These are phyloP conservation scores for Penicillium fuscoglaucum DNA, from an alignment of 2,329 filamentous ascomycete species.

Conservation along the genomic window DNA sequence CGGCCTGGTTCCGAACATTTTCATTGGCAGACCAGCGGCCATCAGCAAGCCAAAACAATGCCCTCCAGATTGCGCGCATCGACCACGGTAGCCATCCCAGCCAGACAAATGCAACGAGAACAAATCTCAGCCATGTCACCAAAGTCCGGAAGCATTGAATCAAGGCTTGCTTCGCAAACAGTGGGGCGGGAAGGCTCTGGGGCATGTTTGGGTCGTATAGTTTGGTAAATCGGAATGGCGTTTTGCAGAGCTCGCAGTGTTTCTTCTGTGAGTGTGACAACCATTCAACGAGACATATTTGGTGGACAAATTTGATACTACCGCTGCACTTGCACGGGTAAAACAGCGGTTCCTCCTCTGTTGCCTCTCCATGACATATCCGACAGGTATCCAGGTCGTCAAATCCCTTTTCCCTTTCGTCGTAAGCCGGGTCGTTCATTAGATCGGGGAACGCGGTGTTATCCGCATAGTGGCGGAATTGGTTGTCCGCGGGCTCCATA, in stretches of 20 bases:
- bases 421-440: constrained; percentile 59
- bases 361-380: constrained; percentile 90
- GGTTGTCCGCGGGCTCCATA: constrained; percentile 32
- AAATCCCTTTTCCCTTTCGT: constrained; percentile 38
- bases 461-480: constrained; percentile 23
- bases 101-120: constrained; percentile 84
- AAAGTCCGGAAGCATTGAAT: constrained; percentile 71
- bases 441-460: constrained; percentile 46
- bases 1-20: constrained; percentile 19
- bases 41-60: constrained; percentile 92
- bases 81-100: constrained; percentile 82
- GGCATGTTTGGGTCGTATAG: constrained; percentile 96
- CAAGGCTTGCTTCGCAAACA: constrained; percentile 77
- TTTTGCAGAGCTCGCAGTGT: constrained; percentile 99
- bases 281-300: constrained; percentile 98
- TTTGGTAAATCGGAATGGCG: constrained; percentile 96
- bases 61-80: constrained; percentile 89
- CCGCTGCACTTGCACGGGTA: constrained; percentile 99
- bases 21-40: constrained; percentile 58
- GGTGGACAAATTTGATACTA: constrained; percentile 97
- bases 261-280: constrained; percentile 98
- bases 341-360: constrained; percentile 80
- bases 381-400: constrained; percentile 82
- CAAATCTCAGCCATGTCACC: constrained; percentile 73
- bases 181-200: constrained; percentile 70